Percentiles rank a stretch among this genome's conserved stretches.
These are phyloP conservation scores for Sphaceloma murrayae DNA, from an alignment of 2,329 filamentous ascomycete genomes.

Conservation along the genomic window DNA sequence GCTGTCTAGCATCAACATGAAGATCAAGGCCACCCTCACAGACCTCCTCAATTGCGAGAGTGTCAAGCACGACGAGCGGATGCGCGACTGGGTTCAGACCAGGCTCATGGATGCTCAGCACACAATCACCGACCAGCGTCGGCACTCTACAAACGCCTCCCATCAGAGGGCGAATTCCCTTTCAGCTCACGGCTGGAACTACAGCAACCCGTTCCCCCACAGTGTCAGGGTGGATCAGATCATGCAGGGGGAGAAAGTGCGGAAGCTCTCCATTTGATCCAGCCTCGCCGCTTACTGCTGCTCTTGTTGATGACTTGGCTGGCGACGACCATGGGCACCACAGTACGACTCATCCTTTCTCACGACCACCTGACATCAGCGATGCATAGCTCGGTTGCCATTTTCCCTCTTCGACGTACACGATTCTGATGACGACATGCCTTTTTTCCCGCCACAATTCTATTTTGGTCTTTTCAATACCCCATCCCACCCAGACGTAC, in stretches of 20 bases:
- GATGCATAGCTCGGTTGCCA: too few species aligned
- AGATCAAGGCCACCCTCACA: constrained; percentile 46
- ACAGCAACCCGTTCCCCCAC: neutral
- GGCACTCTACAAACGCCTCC: constrained; percentile 20
- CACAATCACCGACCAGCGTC: constrained; percentile 37
- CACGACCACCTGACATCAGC: too few species aligned
- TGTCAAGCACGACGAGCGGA: constrained; percentile 38
- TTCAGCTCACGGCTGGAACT: neutral
- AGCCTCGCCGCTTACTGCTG: neutral
- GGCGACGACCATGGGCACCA: too few species aligned
- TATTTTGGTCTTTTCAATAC: too few species aligned
- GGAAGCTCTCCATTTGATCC: constrained; percentile 7
- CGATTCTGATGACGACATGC: too few species aligned
- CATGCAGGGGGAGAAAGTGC: constrained; percentile 6
- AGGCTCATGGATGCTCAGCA: constrained; percentile 46
- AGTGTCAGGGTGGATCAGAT: neutral
- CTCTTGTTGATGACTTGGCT: constrained; percentile 3
- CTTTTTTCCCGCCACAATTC: too few species aligned
- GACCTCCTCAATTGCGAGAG: constrained; percentile 46
- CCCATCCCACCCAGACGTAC: too few species aligned
- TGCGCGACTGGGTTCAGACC: constrained; percentile 43
- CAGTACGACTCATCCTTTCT: constrained; percentile 1
- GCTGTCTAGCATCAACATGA: constrained; percentile 42
- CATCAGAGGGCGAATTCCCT: neutral
- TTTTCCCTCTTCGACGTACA: too few species aligned